Conservation (phyloP, 2,329 filamentous ascomycete species). For the Curvularia sp. region DNA sequence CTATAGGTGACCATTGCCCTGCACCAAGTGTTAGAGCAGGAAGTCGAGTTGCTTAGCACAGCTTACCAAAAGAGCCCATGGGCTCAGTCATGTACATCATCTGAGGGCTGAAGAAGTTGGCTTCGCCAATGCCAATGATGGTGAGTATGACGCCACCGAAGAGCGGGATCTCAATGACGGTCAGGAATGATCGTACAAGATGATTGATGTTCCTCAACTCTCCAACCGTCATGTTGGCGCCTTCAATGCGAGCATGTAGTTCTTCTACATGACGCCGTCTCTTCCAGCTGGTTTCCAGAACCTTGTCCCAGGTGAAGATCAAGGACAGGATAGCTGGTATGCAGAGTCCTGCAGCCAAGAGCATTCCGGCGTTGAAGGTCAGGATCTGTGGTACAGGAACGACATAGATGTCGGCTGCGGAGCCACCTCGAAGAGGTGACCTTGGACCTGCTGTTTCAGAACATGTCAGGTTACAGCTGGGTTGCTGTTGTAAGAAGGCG, state of each 20-base stretch:
- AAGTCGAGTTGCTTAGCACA: not conserved
- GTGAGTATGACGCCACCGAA: conserved; percentile 66
- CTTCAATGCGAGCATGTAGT: conserved; percentile 56
- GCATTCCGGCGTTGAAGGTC: conserved; percentile 65
- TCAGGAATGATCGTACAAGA: conserved; percentile 48
- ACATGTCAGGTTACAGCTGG: conserved; percentile 59
- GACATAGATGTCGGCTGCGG: conserved; percentile 68
- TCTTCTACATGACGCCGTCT: conserved; percentile 49
- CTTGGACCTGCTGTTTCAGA: conserved; percentile 56
- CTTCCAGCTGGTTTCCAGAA: conserved; percentile 68
- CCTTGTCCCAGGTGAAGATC: conserved; percentile 69
- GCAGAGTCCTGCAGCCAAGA: conserved; percentile 69
- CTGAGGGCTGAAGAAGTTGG: conserved; percentile 67
- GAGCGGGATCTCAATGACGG: conserved; percentile 63
- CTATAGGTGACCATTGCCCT: conserved; percentile 66
- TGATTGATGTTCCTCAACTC: conserved; percentile 57
- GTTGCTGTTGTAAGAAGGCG: conserved; percentile 57
- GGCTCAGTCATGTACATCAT: conserved; percentile 68
- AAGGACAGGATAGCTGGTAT: conserved; percentile 69
- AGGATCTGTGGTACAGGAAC: conserved; percentile 65
- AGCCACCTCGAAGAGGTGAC: conserved; percentile 63
- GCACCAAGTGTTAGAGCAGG: not conserved
- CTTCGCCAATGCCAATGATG: conserved; percentile 68
- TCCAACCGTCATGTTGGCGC: conserved; percentile 62
- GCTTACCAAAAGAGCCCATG: conserved; percentile 62